Percentiles rank a stretch among this genome's conserved stretches.
phyloP scores from a whole-genome alignment of 1,139 yeast species.

The Suhomyces ambrosiae region DNA sequence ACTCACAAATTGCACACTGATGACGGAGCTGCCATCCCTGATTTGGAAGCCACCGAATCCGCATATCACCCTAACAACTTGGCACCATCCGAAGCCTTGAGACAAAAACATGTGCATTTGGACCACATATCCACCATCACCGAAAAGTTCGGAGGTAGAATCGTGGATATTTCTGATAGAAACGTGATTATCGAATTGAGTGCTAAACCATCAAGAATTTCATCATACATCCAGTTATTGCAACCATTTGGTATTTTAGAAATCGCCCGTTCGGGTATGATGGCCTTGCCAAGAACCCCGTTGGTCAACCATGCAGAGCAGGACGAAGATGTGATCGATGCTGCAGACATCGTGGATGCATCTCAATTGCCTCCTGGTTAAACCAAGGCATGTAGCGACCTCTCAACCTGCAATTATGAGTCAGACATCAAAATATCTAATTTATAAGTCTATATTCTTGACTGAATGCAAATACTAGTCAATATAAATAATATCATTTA shows the following conservation, averaged over 20 bases:
- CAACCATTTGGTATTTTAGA: conserved; percentile 97
- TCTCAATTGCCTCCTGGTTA: conserved; percentile 94
- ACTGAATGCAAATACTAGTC: too few relatives aligned
- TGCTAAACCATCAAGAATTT: conserved; percentile 89
- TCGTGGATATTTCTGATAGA: conserved; percentile 90
- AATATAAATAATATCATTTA: too few relatives aligned
- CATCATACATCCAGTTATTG: conserved; percentile 82
- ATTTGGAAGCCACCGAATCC: conserved; percentile 54
- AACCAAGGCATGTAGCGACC: background rate
- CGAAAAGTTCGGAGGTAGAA: conserved; percentile 86
- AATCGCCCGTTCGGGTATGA: conserved; percentile 97
- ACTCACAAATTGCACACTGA: conserved; percentile 65
- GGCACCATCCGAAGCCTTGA: conserved; percentile 87
- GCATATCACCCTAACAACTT: conserved; percentile 85
- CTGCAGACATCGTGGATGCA: conserved; percentile 74
- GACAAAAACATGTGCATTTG: conserved; percentile 90
- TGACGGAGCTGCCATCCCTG: conserved; percentile 46
- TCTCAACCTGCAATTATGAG: too few relatives aligned
- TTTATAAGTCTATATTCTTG: too few relatives aligned
- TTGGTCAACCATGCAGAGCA: conserved; percentile 53
- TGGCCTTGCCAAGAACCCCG: conserved; percentile 97
- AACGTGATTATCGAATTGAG: conserved; percentile 92
- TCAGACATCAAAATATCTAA: too few relatives aligned
- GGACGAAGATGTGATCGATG: conserved; percentile 50
- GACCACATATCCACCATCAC: conserved; percentile 81